Evolutionary conservation across 495 filamentous ascomycete genomes (phyloP), one percentile per base, ranked within the genome.

Genomic region (Xanthoparmelia taractica): DNA sequence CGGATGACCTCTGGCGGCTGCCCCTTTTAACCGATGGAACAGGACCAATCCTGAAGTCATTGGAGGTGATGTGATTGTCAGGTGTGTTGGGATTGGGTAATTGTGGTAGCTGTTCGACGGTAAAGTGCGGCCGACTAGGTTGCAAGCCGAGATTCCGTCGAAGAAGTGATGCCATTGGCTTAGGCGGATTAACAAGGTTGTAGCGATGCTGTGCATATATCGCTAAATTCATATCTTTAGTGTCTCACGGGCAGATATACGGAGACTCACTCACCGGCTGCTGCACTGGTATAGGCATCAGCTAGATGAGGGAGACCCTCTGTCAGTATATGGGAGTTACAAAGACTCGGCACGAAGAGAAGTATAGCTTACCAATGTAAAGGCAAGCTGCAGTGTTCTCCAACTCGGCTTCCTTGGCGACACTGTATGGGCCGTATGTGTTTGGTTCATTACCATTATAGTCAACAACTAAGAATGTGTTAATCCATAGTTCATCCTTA

Each of bases 51-150:
- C 34, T 33, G 8, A 38, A 41, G 34, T 41, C 38, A 18, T 58
- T 58, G 56, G 38, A 58, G n/a, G 36, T 2, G 38, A 58, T 58
- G 25, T 40, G 34, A 5, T 58, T 58, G n/a, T 58, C 34, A 25
- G 34, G 34, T 40, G 56, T 58, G 27, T 58, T 4, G 3, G 56
- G 56, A 58, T 58, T 31, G 2, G 56, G 56, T 15, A 58, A 5
- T 17, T 58, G 56, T 15, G 34, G 55, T 5, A 15, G 13, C 6
- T 13, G 55, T 36, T 13, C 4, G 33, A 3, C 2, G 33, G 20
- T 1, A 36, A 15, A 1, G 2, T 6, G 25, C 1, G 0, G 1
- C 0, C 17, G 1, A 15, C 5, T 4, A 2, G 4, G 8, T 57
- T 37, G 31, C 36, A 25, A 50, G 47, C 43, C 43, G n/a, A 23